Evolutionary conservation across 306 rosid species (phyloP), one percentile per base, ranked within the genome.

Genomic region (Casuarina cunninghamiana): DNA sequence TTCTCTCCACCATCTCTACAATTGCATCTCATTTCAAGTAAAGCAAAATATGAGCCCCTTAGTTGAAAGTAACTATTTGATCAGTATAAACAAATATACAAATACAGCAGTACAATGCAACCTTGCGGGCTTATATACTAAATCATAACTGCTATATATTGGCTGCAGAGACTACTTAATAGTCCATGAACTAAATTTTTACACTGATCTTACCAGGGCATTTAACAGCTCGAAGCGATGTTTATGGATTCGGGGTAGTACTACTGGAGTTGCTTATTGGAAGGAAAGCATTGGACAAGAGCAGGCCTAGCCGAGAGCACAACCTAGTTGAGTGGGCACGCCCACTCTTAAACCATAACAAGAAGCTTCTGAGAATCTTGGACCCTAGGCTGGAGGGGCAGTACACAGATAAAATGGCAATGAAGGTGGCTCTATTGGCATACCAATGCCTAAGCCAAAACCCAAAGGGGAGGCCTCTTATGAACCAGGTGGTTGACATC

Each of bases 291-390:
- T 84, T 93, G 84, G 98, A 93, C 86, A 91, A 91, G 85, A 91
- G 98, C 85, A 89, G 95, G 78, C 97, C 98, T 12, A 91, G 97
- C 89, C 87, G 91, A 80, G 97, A 93, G 79, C 97, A 93, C 82
- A 93, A 89, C 87, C 79, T 93, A 72, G 98, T 93, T 53, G 98
- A 91, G 84, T 93, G 98, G 98, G 97, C 98, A 6, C 93, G 97
- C 39, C 98, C 98, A 0, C 85, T 93, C 48, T 74, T 93, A 84
- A 93, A 86, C 83, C 85, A 93, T 83, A 93, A 93, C 54, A 93
- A 91, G 80, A 93, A 91, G 79, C 83, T 93, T 8, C 65, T 89
- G 78, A 84, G 83, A 78, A 93, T 93, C 74, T 72, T 93, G 80
- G 98, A 93, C 71, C 98, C 97, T 41, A 87, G 90, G 83, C 65